Base-by-base conservation (phyloP, 306 rosid species). In the Quercus suber region DNA sequence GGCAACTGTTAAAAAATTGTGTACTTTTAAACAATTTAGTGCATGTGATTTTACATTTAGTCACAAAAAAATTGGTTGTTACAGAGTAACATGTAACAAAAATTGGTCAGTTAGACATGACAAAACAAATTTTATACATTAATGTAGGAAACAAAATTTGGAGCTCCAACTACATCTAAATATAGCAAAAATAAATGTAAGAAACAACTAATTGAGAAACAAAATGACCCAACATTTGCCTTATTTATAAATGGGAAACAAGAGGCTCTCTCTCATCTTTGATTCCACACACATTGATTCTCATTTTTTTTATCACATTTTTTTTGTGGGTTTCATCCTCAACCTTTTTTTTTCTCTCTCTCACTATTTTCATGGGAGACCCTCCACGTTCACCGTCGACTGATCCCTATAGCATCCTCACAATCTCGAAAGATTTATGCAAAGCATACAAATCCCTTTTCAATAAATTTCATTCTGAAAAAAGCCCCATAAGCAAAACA, bases 381-480 rank as follows among this genome's bases (percentile, higher is more conserved):
- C 82, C 20, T 55, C 73, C 85, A 59, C 94, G 84, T 25, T 88
- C 87, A 23, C 83, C 81, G 13, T 43, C 88, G 31, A 55, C 87
- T 8, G 97, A 91, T 84, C 74, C 89, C 69, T 80, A 85, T 77
- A 53, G 67, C 59, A 49, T 92, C 81, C 85, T 90, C 31, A 86
- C 89, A 67, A 82, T 91, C 25, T 77, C 91, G 41, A 90, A 89
- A 85, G 91, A 89, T 11, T 75, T 93, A 11, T 69, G 90, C 89
- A 92, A 85, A 79, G 94, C 74, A 43, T 84, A 79, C 75, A 86
- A 82, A 72, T 82, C 81, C 61, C 73, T 86, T 60, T 76, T 88
- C 69, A 60, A 18, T 59, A 86, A 88, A 88, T 79, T 74, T 83
- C 63, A 55, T 49, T 75, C 81, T 35, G 83, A 83, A 14, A 82